A percentile compares a stretch with the other conserved stretches of the same genome.
Evolutionary conservation across 2,329 filamentous ascomycete species (phyloP).

Genomic region (Fusarium newnesense): DNA sequence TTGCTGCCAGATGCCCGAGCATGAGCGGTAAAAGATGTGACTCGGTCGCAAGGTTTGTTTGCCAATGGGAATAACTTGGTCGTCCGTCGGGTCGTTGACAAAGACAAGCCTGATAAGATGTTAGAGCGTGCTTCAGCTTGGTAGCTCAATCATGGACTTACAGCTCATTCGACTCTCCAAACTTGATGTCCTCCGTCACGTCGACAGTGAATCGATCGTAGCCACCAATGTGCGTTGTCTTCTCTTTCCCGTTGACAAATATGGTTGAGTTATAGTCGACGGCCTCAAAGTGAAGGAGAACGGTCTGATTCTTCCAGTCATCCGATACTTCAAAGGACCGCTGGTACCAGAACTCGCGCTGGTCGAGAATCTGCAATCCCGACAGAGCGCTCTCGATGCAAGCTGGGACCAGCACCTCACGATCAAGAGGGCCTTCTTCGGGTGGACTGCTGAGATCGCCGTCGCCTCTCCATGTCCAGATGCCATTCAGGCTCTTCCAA

Average conservation of each 20-base stretch:
- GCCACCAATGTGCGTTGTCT: slow-evolving; percentile 25
- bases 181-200: slow-evolving; percentile 8
- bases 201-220: slow-evolving; percentile 29
- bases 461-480: slow-evolving; percentile 63
- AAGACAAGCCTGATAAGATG: slow-evolving; percentile 53
- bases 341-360: slow-evolving; percentile 62
- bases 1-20: slow-evolving; percentile 79
- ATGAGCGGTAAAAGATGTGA: slow-evolving; percentile 78
- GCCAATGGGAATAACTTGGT: slow-evolving; percentile 70
- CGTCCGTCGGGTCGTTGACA: slow-evolving; percentile 75
- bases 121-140: background rate
- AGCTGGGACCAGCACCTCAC: slow-evolving; percentile 56
- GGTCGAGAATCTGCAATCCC: slow-evolving; percentile 56
- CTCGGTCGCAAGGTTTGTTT: slow-evolving; percentile 68
- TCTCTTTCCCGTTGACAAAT: slow-evolving; percentile 17
- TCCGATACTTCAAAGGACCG: slow-evolving; percentile 13
- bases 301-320: background rate
- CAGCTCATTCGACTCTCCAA: slow-evolving; percentile 25
- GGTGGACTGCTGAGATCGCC: slow-evolving; percentile 17
- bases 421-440: slow-evolving; percentile 3
- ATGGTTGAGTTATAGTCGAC: slow-evolving; percentile 34
- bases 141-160: background rate
- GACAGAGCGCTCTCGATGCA: slow-evolving; percentile 60
- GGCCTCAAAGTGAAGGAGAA: slow-evolving; percentile 29
- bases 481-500: slow-evolving; percentile 68